A percentile compares a stretch with the other conserved stretches of the same genome.
phyloP scores from a whole-genome alignment of 106 monocot genomes.

The Phalaenopsis equestris region DNA sequence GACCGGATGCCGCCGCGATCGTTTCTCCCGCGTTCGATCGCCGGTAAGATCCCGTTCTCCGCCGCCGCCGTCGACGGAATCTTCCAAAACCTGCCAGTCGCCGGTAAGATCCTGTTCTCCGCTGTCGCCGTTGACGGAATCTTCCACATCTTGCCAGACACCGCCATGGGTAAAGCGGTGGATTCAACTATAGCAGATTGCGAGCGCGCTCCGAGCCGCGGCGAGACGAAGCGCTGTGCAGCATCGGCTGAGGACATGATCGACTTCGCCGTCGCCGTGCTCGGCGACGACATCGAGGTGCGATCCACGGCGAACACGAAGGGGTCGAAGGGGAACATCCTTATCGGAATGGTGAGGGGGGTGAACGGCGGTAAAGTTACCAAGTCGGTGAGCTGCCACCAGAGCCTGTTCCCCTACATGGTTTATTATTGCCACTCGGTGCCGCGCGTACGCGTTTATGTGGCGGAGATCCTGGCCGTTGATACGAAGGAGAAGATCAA shows the following conservation, averaged over 20 bases:
- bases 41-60: conserved; percentile 46
- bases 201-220: conserved; percentile 60
- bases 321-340: conserved; percentile 31
- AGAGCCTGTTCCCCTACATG: conserved; percentile 79
- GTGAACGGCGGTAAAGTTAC: conserved; percentile 68
- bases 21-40: conserved; percentile 63
- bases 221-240: conserved; percentile 77
- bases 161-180: conserved; percentile 54
- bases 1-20: conserved; percentile 63
- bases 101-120: conserved; percentile 45
- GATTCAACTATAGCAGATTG: conserved; percentile 53
- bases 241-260: conserved; percentile 73
- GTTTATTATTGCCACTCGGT: conserved; percentile 92
- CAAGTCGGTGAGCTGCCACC: conserved; percentile 74
- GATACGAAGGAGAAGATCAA: conserved; percentile 43
- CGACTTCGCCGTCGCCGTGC: conserved; percentile 61
- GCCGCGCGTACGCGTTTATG: conserved; percentile 67
- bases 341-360: conserved; percentile 45
- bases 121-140: conserved; percentile 19
- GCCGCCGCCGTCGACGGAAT: conserved; percentile 32
- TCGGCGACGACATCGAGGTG: conserved; percentile 57
- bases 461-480: conserved; percentile 56
- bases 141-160: conserved; percentile 36
- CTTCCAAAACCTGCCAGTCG: conserved; percentile 39
- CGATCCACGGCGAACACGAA: conserved; percentile 38